phyloP scores from a whole-genome alignment of 805 yeast genomes.

The Peterozyma xylosa region DNA sequence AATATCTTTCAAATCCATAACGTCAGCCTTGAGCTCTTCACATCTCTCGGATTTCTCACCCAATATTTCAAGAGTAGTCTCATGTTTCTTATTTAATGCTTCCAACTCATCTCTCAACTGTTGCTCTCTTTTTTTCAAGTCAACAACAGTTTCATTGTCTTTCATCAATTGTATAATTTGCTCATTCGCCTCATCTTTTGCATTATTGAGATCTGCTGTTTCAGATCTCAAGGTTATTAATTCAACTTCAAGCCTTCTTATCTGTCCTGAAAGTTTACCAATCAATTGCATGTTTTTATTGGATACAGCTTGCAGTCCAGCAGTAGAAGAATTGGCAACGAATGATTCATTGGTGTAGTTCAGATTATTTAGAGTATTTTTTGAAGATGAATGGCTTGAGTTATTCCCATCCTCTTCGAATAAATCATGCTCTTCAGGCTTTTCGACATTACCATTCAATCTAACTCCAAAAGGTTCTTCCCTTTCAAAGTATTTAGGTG shows the following conservation, averaged over 20 bases:
- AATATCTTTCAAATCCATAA: conserved; percentile 80
- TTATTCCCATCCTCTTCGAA: conserved; percentile 1
- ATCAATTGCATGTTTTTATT: conserved; percentile 49
- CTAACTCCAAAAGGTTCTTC: no score
- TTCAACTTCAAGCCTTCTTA: conserved; percentile 78
- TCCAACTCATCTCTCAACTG: conserved; percentile 23
- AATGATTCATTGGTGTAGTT: conserved; percentile 2
- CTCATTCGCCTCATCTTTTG: conserved; percentile 59
- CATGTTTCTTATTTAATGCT: conserved; percentile 29
- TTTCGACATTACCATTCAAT: no score
- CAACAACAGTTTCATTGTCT: conserved; percentile 38
- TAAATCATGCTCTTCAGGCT: background rate
- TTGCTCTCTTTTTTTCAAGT: conserved; percentile 23
- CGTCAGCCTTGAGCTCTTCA: conserved; percentile 82
- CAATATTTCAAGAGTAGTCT: conserved; percentile 57
- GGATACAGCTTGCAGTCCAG: background rate
- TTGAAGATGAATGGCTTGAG: conserved; percentile 5
- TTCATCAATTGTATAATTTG: conserved; percentile 58
- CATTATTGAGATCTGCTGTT: conserved; percentile 39
- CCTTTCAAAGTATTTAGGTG: no score
- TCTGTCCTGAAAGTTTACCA: conserved; percentile 66
- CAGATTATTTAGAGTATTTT: conserved; percentile 8
- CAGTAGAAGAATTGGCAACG: conserved; percentile 1
- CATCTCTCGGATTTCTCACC: conserved; percentile 87
- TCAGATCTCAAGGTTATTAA: conserved; percentile 59